Evolutionary conservation across 306 rosid genomes (phyloP).

Genomic region (Canavalia gladiata): DNA sequence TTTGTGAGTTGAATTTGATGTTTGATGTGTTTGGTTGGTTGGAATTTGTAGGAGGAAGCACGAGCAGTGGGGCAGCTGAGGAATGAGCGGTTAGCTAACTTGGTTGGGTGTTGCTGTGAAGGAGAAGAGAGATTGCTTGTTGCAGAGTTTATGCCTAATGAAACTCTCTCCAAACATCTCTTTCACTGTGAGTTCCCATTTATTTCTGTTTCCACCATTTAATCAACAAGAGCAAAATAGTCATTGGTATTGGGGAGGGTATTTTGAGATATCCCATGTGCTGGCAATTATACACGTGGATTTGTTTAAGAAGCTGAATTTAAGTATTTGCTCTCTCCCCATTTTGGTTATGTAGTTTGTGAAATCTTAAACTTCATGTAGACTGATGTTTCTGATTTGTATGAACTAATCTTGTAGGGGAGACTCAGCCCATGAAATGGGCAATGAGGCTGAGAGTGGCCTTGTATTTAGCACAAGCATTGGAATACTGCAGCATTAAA

Average conservation of each 20-base stretch:
- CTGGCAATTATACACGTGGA: not conserved
- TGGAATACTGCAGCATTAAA: conserved; percentile 75
- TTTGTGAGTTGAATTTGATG: conserved; percentile 5
- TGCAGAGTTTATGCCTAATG: conserved; percentile 86
- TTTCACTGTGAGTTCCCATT: conserved; percentile 68
- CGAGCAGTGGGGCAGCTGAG: conserved; percentile 77
- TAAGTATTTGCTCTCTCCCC: not conserved
- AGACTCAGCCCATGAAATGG: conserved; percentile 90
- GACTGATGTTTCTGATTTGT: conserved; percentile 34
- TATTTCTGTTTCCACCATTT: conserved; percentile 1
- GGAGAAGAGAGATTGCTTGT: conserved; percentile 82
- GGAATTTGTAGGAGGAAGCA: conserved; percentile 74
- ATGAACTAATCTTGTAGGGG: conserved; percentile 62
- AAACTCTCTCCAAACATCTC: conserved; percentile 87
- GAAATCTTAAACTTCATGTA: conserved; percentile 24
- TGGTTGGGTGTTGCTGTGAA: conserved; percentile 86
- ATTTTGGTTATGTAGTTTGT: conserved; percentile 16
- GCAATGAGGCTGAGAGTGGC: conserved; percentile 97
- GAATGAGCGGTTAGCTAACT: conserved; percentile 73
- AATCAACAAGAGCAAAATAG: not conserved
- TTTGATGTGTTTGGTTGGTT: conserved; percentile 26
- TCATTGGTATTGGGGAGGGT: not conserved
- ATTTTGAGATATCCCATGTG: conserved; percentile 13
- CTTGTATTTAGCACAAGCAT: conserved; percentile 79
- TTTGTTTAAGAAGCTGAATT: conserved; percentile 14